A percentile compares a stretch with the other conserved stretches of the same genome.
Evolutionary conservation across 148 eudicot species (phyloP).

Genomic region (Persicaria maculosa): DNA sequence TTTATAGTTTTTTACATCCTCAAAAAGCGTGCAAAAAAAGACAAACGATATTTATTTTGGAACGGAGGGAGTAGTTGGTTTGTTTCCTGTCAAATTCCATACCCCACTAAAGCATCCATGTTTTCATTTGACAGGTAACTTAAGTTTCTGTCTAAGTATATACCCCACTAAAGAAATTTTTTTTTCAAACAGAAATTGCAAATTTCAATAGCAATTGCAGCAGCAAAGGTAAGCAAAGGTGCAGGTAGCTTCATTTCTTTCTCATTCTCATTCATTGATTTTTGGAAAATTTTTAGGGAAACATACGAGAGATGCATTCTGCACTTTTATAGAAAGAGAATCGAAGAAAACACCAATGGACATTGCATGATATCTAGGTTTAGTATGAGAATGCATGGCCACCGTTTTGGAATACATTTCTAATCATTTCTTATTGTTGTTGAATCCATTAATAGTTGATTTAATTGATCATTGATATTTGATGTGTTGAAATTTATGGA

Average conservation of each 20-base stretch:
- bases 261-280: background rate
- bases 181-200: too few relatives aligned
- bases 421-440: background rate
- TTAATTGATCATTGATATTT: slow-evolving; percentile 8
- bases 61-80: too few relatives aligned
- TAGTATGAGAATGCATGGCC: slow-evolving; percentile 54
- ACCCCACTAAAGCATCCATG: too few relatives aligned
- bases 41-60: too few relatives aligned
- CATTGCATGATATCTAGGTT: slow-evolving; percentile 55
- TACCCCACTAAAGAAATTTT: too few relatives aligned
- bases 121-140: too few relatives aligned
- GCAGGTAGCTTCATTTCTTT: too few relatives aligned
- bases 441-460: background rate
- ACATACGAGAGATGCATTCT: slow-evolving; percentile 74
- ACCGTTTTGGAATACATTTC: slow-evolving; percentile 36
- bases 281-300: background rate
- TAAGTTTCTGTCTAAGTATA: too few relatives aligned
- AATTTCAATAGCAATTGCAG: background rate
- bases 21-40: too few relatives aligned
- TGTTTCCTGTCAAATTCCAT: too few relatives aligned
- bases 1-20: too few relatives aligned
- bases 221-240: background rate
- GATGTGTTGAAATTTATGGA: background rate
- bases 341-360: slow-evolving; percentile 54
- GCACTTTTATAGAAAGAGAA: slow-evolving; percentile 61